Evolutionary conservation across 306 rosid species (phyloP).

Genomic region (Rubus idaeus): DNA sequence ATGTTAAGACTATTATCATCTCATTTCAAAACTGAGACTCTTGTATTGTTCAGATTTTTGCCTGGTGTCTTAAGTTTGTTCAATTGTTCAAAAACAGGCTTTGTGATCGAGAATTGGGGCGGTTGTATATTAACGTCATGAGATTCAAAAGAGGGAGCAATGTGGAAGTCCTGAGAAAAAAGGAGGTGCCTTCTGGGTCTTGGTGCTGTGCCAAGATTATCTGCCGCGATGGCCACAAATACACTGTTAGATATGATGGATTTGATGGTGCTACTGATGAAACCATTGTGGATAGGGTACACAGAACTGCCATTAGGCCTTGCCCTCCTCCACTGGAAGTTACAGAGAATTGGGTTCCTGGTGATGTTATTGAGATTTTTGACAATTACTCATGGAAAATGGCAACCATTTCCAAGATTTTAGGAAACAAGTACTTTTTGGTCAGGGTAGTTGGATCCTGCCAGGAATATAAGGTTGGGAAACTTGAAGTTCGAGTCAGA

Average conservation of each 20-base stretch:
- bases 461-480: slow-evolving; percentile 62
- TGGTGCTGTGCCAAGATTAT: slow-evolving; percentile 87
- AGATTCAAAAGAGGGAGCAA: slow-evolving; percentile 76
- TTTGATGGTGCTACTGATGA: slow-evolving; percentile 34
- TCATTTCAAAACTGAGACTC: slow-evolving; percentile 3
- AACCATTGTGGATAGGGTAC: slow-evolving; percentile 54
- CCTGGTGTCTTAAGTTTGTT: slow-evolving; percentile 26
- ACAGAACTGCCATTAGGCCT: slow-evolving; percentile 71
- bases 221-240: slow-evolving; percentile 63
- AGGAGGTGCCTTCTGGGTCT: slow-evolving; percentile 74
- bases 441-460: slow-evolving; percentile 86
- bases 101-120: slow-evolving; percentile 24
- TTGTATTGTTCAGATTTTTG: slow-evolving; percentile 13
- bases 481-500: slow-evolving; percentile 67
- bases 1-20: background rate
- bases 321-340: slow-evolving; percentile 63
- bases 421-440: slow-evolving; percentile 48
- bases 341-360: slow-evolving; percentile 56
- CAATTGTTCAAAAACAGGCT: slow-evolving; percentile 31
- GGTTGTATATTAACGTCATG: slow-evolving; percentile 39
- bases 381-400: slow-evolving; percentile 77
- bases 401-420: slow-evolving; percentile 75
- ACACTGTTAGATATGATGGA: slow-evolving; percentile 68
- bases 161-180: slow-evolving; percentile 81
- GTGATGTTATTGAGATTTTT: slow-evolving; percentile 82